These are phyloP conservation scores for Tilletia walkeri DNA, from an alignment of 1,284 basidiomycete genomes.

Conservation along the genomic window DNA sequence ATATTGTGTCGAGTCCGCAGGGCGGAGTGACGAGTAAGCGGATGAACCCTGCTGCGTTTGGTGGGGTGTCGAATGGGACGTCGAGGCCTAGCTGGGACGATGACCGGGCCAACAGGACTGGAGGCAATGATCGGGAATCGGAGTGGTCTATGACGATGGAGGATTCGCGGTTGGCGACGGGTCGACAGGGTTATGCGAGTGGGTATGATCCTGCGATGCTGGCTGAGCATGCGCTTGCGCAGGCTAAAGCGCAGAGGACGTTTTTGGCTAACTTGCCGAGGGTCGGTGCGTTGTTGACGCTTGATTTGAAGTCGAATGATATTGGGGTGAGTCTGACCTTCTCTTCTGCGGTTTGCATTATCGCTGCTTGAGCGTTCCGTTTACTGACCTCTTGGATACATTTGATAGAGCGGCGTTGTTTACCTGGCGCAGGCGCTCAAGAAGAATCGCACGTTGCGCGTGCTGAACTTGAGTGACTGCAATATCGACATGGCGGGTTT, in stretches of 20 bases:
- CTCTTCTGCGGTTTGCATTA: too few relatives aligned
- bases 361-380: constrained; percentile 10
- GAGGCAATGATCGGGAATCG: too few relatives aligned
- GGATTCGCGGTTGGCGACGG: too few relatives aligned
- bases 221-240: constrained; percentile 25
- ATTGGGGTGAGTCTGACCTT: constrained; percentile 59
- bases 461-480: constrained; percentile 90
- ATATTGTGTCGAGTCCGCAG: constrained; percentile 42
- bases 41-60: constrained; percentile 23
- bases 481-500: constrained; percentile 81
- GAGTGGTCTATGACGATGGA: too few relatives aligned
- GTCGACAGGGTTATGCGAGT: too few relatives aligned
- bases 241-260: constrained; percentile 37
- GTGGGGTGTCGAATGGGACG: too few relatives aligned
- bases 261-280: constrained; percentile 69
- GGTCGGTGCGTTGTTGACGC: constrained; percentile 77
- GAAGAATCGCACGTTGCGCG: constrained; percentile 88
- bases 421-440: constrained; percentile 94
- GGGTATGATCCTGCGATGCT: constrained; percentile 1
- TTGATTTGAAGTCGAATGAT: constrained; percentile 90
- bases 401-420: constrained; percentile 64
- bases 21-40: constrained; percentile 42
- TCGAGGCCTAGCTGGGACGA: too few relatives aligned
- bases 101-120: too few relatives aligned
- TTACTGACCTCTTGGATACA: not conserved